Evolutionary conservation across 2,329 filamentous ascomycete species (phyloP).

Genomic region (Aspergillus fischeri): DNA sequence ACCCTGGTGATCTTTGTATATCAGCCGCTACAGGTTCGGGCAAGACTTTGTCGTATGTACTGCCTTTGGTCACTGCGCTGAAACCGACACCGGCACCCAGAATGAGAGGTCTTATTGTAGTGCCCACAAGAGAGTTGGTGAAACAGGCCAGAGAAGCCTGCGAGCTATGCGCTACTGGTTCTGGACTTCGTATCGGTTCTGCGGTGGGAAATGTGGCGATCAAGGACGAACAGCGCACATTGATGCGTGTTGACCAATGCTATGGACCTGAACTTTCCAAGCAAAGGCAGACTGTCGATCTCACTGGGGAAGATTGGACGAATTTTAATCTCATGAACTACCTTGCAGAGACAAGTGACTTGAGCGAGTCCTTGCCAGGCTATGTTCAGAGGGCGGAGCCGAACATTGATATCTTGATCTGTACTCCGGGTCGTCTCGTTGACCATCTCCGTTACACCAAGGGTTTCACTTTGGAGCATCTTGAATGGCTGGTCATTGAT

Average conservation of each 20-base stretch:
- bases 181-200: conserved; percentile 71
- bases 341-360: conserved; percentile 39
- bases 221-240: conserved; percentile 56
- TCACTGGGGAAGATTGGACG: conserved; percentile 45
- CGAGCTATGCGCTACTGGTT: conserved; percentile 68
- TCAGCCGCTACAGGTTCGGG: conserved; percentile 93
- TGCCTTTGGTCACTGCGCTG: conserved; percentile 78
- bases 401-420: conserved; percentile 82
- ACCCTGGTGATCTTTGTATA: conserved; percentile 75
- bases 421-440: conserved; percentile 85
- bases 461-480: conserved; percentile 71
- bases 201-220: conserved; percentile 78
- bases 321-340: conserved; percentile 45
- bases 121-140: conserved; percentile 88
- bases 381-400: conserved; percentile 65
- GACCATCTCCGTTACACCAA: conserved; percentile 83
- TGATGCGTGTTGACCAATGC: conserved; percentile 61
- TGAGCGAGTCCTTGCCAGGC: conserved; percentile 47
- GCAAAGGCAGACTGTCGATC: conserved; percentile 40
- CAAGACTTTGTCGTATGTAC: conserved; percentile 86
- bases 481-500: conserved; percentile 88
- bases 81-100: conserved; percentile 60
- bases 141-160: conserved; percentile 77
- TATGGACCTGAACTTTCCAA: conserved; percentile 64
- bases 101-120: conserved; percentile 75